Conservation (phyloP, 192 early-diverging fungal species). For the Rhizoclosmatium sp. region DNA sequence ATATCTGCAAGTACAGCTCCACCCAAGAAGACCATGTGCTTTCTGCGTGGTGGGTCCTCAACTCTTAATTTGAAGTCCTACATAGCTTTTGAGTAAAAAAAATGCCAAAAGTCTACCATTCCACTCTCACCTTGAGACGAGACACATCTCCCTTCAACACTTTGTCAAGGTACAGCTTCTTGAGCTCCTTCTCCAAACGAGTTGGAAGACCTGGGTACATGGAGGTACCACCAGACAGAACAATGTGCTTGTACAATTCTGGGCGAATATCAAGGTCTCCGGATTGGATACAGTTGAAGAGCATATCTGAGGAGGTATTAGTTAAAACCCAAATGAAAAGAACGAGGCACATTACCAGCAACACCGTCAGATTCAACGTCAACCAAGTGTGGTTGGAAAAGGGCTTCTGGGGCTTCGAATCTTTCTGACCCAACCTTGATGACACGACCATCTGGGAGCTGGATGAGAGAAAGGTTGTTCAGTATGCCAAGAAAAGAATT, state of each 20-base stretch:
- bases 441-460: constrained; percentile 96
- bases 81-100: background rate
- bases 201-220: constrained; percentile 99
- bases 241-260: constrained; percentile 97
- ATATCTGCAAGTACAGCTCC: constrained; percentile 96
- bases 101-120: background rate
- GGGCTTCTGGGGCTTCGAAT: constrained; percentile 97
- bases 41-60: constrained; percentile 96
- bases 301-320: constrained; percentile 71
- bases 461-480: background rate
- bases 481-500: background rate
- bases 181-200: constrained; percentile 97
- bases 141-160: constrained; percentile 86
- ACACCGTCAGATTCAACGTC: constrained; percentile 94
- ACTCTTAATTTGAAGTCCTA: constrained; percentile 98
- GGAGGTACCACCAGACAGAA: constrained; percentile 96
- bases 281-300: constrained; percentile 91
- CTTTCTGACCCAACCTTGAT: constrained; percentile 99
- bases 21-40: constrained; percentile 98
- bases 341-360: constrained; percentile 64
- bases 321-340: background rate
- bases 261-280: constrained; percentile 91
- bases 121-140: constrained; percentile 72
- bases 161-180: constrained; percentile 91
- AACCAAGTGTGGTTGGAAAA: constrained; percentile 98